Base-by-base conservation (phyloP, 2,329 filamentous ascomycete genomes). In the Passalora sequoiae region DNA sequence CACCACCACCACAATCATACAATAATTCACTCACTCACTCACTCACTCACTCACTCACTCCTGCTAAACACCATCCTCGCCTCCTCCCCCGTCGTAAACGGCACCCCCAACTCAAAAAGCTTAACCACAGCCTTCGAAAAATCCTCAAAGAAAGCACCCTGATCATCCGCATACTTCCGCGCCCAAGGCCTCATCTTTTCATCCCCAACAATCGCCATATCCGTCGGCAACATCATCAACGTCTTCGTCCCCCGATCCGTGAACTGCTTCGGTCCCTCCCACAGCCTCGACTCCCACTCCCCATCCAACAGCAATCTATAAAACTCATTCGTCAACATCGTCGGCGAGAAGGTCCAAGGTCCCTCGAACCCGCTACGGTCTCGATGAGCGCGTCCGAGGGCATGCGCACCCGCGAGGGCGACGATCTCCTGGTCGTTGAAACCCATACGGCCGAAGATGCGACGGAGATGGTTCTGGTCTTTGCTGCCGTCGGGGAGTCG, bases 361-460 rank as follows among this genome's bases (percentile, higher is more conserved):
- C 92, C 92, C 1, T 84, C 78, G 68, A 80, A 97, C 51, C 91
- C 91, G 52, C 82, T 88, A 64, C 91, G 87, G 69, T 92, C 84
- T 6, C 81, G 75, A 76, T 97, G 92, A 74, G 86, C 94, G 55
- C 89, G 86, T 51, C 89, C 89, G 27, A 95, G 78, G 40, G 87
- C 85, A 72, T 95, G 89, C 37, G 85, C 89, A 56, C 89, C 89
- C 17, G 77, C 76, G 40, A 97, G 78, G 21, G 91, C 92, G 33
- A 96, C 91, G 64, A 97, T 97, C 70, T 96, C 89, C 62, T 86
- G 86, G 71, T 98, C 91, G 68, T 92, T 84, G 77, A 96, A 97
- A 56, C 91, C 91, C 91, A 97, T 97, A 65, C 91, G 88, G 68
- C 82, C 80, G 71, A 97, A 98, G 74, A 97, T 91, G 71, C 80